phyloP scores from a whole-genome alignment of 2,329 filamentous ascomycete genomes.

The Trichophyton mentagrophytes region DNA sequence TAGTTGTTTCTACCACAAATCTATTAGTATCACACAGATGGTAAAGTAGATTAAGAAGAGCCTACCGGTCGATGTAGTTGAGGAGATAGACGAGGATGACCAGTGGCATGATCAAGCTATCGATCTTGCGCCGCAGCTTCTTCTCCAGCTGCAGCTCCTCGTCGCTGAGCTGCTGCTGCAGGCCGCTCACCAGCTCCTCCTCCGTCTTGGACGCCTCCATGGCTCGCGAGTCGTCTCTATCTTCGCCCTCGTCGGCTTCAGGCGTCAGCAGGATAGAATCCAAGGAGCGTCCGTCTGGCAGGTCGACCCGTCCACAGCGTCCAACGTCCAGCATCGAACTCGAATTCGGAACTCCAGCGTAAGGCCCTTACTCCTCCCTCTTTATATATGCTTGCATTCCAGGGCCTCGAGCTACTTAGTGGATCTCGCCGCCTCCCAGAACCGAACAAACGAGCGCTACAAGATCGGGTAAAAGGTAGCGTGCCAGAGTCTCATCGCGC shows the following conservation, averaged over 20 bases:
- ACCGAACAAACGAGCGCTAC: too few species aligned
- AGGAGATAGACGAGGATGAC: conserved; percentile 33
- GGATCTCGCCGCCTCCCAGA: too few species aligned
- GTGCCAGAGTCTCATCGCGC: too few species aligned
- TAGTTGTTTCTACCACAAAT: conserved; percentile 32
- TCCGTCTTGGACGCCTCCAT: not conserved
- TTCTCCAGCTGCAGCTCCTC: conserved; percentile 28
- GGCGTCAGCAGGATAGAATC: too few species aligned
- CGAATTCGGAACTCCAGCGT: too few species aligned
- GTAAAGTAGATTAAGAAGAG: conserved; percentile 7
- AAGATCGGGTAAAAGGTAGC: too few species aligned
- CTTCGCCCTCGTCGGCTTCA: too few species aligned
- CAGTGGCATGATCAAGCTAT: conserved; percentile 29
- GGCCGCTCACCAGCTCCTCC: not conserved
- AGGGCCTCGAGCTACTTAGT: too few species aligned
- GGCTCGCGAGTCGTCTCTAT: not conserved
- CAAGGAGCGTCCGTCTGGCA: not conserved
- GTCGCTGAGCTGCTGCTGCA: conserved; percentile 8
- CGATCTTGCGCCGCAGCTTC: conserved; percentile 28
- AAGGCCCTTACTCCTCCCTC: too few species aligned
- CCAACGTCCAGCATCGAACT: too few species aligned
- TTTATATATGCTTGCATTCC: too few species aligned
- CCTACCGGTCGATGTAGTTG: conserved; percentile 35
- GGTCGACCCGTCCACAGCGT: not conserved
- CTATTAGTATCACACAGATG: not conserved